Evolutionary conservation across 192 early-diverging fungal species (phyloP).

Genomic region (Phycomyces nitens): DNA sequence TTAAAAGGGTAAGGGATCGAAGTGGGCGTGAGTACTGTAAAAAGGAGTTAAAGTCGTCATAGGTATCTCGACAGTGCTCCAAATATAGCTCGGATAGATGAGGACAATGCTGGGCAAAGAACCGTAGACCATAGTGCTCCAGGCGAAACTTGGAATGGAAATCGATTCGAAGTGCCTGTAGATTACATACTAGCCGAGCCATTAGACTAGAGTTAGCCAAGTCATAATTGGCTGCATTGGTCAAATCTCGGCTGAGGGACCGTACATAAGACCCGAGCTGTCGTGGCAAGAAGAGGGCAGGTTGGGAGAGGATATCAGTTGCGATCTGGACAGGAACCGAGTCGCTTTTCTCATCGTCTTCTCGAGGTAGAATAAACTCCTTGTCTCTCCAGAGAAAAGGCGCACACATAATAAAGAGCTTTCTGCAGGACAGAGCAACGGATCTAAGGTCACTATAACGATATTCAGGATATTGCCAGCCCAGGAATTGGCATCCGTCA

Average conservation of each 20-base stretch:
- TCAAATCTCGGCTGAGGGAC: constrained; percentile 27
- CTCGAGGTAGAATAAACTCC: constrained; percentile 34
- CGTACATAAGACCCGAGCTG: constrained; percentile 30
- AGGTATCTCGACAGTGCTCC: constrained; percentile 31
- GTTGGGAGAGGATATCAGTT: constrained; percentile 24
- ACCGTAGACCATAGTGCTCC: constrained; percentile 27
- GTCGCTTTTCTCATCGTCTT: constrained; percentile 17
- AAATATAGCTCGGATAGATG: constrained; percentile 28
- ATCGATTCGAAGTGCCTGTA: constrained; percentile 31
- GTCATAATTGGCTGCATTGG: constrained; percentile 23
- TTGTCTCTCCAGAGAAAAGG: constrained; percentile 36
- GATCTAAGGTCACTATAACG: constrained; percentile 19
- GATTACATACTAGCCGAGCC: constrained; percentile 27
- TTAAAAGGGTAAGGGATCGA: constrained; percentile 15
- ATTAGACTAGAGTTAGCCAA: constrained; percentile 29
- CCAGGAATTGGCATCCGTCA: constrained; percentile 16
- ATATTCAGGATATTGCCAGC: constrained; percentile 37
- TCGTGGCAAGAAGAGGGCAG: constrained; percentile 14
- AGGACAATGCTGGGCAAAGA: constrained; percentile 27
- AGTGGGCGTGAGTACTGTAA: constrained; percentile 12
- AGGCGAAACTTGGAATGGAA: constrained; percentile 22
- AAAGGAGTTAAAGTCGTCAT: constrained; percentile 30
- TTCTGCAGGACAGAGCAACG: constrained; percentile 25
- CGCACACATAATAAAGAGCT: constrained; percentile 23
- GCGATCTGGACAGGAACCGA: constrained; percentile 17